phyloP scores from a whole-genome alignment of 371 early-diverging fungal species.

The Fennellomyces sp. region DNA sequence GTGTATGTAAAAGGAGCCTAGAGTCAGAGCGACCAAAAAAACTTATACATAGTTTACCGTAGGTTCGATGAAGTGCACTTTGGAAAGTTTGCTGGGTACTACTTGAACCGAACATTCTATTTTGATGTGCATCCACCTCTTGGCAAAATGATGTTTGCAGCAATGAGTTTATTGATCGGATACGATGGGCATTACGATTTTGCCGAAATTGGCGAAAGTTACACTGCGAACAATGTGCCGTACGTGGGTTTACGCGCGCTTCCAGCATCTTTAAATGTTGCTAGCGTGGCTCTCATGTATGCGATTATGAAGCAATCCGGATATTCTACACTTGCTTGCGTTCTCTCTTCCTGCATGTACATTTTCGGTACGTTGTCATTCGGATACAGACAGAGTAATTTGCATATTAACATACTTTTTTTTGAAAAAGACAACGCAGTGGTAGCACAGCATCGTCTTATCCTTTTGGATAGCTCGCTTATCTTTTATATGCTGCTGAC shows the following conservation, averaged over 20 bases:
- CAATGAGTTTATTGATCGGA: constrained; percentile 77
- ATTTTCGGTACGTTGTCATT: constrained; percentile 69
- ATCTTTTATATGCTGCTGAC: constrained; percentile 80
- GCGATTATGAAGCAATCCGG: constrained; percentile 83
- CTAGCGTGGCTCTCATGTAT: constrained; percentile 75
- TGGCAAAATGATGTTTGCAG: constrained; percentile 92
- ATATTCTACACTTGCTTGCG: constrained; percentile 66
- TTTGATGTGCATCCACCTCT: constrained; percentile 99
- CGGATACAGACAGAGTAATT: background rate
- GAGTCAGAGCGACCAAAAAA: too few relatives aligned
- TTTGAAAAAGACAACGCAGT: constrained; percentile 75
- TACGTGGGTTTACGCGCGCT: constrained; percentile 78
- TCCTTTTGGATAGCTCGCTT: constrained; percentile 87
- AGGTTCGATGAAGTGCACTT: constrained; percentile 96
- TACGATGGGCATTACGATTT: constrained; percentile 90
- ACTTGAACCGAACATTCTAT: constrained; percentile 90
- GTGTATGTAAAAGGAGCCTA: too few relatives aligned
- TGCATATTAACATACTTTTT: background rate
- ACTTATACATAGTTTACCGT: background rate
- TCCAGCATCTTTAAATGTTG: constrained; percentile 78
- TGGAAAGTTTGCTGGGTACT: constrained; percentile 96
- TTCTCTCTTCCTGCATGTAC: constrained; percentile 71
- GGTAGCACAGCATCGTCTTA: constrained; percentile 86
- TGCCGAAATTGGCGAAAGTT: constrained; percentile 87
- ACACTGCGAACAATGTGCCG: constrained; percentile 80